These are phyloP conservation scores for Lasiosphaeria hispida DNA, from an alignment of 495 filamentous ascomycete genomes.

Conservation along the genomic window DNA sequence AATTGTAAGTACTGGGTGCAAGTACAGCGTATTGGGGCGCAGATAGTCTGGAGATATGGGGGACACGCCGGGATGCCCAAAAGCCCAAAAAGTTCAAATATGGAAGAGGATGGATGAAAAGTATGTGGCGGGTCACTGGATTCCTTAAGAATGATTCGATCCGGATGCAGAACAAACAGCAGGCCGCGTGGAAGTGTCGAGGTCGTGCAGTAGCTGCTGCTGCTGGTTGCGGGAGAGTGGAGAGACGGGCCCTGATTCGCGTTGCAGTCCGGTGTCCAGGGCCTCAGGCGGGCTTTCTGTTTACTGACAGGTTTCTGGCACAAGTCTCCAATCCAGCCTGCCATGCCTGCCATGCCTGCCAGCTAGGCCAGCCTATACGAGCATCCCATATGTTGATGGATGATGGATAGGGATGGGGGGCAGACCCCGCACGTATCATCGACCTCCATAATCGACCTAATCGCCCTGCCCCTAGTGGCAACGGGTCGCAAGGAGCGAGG, in stretches of 20 bases:
- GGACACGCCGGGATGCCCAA: conserved; percentile 2
- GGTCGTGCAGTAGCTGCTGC: conserved; percentile 15
- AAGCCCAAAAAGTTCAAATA: conserved; percentile 21
- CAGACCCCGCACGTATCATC: conserved; percentile 9
- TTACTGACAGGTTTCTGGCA: background rate
- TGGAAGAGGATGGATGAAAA: conserved; percentile 14
- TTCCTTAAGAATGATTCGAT: conserved; percentile 30
- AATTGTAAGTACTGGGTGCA: too few relatives aligned
- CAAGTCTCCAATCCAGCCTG: background rate
- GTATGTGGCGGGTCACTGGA: conserved; percentile 15
- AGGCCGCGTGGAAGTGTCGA: conserved; percentile 22
- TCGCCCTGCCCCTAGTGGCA: too few relatives aligned
- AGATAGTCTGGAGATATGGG: background rate
- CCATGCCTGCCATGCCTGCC: background rate
- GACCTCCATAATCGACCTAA: background rate
- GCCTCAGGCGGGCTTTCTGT: background rate
- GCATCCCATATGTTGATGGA: too few relatives aligned
- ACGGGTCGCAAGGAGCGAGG: too few relatives aligned
- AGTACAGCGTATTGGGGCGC: background rate
- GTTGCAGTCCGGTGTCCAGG: conserved; percentile 7
- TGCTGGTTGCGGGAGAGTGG: conserved; percentile 5
- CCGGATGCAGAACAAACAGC: conserved; percentile 21
- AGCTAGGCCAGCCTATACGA: too few relatives aligned
- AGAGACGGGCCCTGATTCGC: conserved; percentile 19
- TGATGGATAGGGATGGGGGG: background rate